These are phyloP conservation scores for Penicillium paneum DNA, from an alignment of 2,329 filamentous ascomycete species.

Conservation along the genomic window DNA sequence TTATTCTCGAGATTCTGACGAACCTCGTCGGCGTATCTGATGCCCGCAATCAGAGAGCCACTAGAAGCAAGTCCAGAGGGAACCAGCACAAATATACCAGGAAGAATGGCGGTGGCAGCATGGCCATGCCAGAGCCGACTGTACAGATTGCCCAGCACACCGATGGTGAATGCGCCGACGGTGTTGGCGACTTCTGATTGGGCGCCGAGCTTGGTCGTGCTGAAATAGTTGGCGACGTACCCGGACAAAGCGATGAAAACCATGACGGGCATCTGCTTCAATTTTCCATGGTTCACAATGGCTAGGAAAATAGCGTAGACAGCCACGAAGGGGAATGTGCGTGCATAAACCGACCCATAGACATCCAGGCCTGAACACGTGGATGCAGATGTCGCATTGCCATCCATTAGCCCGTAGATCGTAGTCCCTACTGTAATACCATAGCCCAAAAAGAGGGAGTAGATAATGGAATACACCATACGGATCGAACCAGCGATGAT, in stretches of 20 bases:
- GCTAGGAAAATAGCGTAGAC: conserved; percentile 72
- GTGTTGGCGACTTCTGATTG: conserved; percentile 77
- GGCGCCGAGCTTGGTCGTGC: conserved; percentile 62
- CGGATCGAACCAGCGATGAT: conserved; percentile 71
- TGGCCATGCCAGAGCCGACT: conserved; percentile 70
- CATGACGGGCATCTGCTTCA: conserved; percentile 77
- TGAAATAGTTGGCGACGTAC: conserved; percentile 75
- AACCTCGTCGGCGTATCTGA: conserved; percentile 58
- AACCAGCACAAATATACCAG: conserved; percentile 76
- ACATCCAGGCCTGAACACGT: conserved; percentile 53
- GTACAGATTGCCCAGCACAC: conserved; percentile 79
- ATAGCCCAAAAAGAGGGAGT: conserved; percentile 69
- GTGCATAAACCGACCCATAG: conserved; percentile 42
- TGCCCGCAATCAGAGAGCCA: conserved; percentile 57
- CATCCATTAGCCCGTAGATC: conserved; percentile 61
- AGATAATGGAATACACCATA: conserved; percentile 72
- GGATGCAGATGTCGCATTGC: conserved; percentile 50
- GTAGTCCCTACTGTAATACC: conserved; percentile 67
- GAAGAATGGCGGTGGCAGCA: conserved; percentile 81
- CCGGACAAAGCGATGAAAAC: conserved; percentile 69
- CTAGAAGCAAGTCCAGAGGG: conserved; percentile 60
- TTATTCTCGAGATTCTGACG: conserved; percentile 24
- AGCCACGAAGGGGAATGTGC: conserved; percentile 70
- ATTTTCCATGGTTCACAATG: conserved; percentile 79
- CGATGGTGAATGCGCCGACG: conserved; percentile 73